These are phyloP conservation scores for Fusarium bactridioides DNA, from an alignment of 2,329 filamentous ascomycete genomes.

Conservation along the genomic window DNA sequence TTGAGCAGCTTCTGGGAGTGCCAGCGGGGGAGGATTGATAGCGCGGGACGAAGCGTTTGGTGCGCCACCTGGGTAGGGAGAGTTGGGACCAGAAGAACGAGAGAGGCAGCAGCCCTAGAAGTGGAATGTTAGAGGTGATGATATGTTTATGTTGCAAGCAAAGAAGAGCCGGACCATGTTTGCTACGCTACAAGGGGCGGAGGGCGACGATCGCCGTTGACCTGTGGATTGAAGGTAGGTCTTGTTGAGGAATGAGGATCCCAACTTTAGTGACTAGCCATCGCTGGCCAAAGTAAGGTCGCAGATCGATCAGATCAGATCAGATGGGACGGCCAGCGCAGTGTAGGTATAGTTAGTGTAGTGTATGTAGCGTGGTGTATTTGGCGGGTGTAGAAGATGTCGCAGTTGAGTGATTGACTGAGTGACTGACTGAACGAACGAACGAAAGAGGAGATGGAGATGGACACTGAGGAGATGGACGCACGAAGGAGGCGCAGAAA, in stretches of 20 bases:
- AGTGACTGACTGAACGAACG: neutral
- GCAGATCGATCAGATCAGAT: conserved; percentile 5
- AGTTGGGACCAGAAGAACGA: conserved; percentile 59
- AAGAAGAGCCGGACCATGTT: conserved; percentile 32
- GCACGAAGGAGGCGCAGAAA: conserved; percentile 24
- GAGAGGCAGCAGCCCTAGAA: conserved; percentile 66
- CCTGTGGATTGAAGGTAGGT: conserved; percentile 18
- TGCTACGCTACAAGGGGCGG: conserved; percentile 4
- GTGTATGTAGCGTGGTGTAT: neutral
- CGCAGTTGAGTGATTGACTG: neutral
- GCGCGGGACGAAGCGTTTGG: conserved; percentile 61
- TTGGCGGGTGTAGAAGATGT: neutral
- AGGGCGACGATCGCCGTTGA: conserved; percentile 11
- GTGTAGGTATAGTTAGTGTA: neutral
- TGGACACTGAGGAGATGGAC: neutral
- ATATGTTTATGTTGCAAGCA: neutral
- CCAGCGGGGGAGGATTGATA: conserved; percentile 56
- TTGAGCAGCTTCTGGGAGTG: conserved; percentile 43
- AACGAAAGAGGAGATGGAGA: conserved; percentile 1
- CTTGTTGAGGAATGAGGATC: conserved; percentile 26
- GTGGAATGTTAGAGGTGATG: conserved; percentile 25
- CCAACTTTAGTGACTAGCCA: conserved; percentile 34
- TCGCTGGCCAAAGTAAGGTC: conserved; percentile 25
- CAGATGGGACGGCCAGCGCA: neutral
- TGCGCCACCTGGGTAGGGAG: conserved; percentile 60